Base-by-base conservation (phyloP, 1,284 basidiomycete genomes). In the Mycosarcoma maydis region DNA sequence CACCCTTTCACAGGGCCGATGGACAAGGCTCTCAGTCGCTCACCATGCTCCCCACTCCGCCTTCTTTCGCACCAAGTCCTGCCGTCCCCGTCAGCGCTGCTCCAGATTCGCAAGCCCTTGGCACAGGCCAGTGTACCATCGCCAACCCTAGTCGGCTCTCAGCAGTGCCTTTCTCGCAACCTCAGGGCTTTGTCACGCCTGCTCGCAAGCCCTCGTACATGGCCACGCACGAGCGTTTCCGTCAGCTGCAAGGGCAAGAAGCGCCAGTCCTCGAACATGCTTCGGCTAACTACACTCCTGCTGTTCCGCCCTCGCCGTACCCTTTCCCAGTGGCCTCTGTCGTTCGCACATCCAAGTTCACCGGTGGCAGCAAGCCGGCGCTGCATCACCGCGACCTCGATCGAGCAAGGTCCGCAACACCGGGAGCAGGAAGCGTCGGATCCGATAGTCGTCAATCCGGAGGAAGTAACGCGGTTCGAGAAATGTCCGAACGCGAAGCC, bases 361-460 rank as follows among this genome's bases (percentile, higher is more conserved):
- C 64, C 1, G 57, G 48, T 2, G 51, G 64, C 9, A 60, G 50
- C 23, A 58, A 58, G 40, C 43, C 52, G 7, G 16, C 66, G 46
- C 43, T 75, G 23, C 23, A 60, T 19, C 68, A 69, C 16, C 73
- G 66, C 36, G 69, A 76, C 29, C 53, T 74, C 17, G 72, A 72
- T n/a, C 57, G 73, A 10, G 72, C 73, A 6, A 64, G 72, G 16
- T 75, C 73, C 2, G 56, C 68, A 0, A 67, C 67, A 8, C 68
- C 60, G 1, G 64, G 61, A 24, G 61, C 57, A 23, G 60, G 64
- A 27, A 74, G 70, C 48, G 64, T 77, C 44, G 78, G 78, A 29
- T 76, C 80, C 19, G 78, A 80, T 29, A 77, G 78, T 41, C 58
- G 78, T 16, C 72, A 76, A 41, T 81, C 80, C 2, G 80, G 80